A percentile compares a stretch with the other conserved stretches of the same genome.
Conservation (phyloP, 345 rosid genomes). For the Gynandropsis gynandra region DNA sequence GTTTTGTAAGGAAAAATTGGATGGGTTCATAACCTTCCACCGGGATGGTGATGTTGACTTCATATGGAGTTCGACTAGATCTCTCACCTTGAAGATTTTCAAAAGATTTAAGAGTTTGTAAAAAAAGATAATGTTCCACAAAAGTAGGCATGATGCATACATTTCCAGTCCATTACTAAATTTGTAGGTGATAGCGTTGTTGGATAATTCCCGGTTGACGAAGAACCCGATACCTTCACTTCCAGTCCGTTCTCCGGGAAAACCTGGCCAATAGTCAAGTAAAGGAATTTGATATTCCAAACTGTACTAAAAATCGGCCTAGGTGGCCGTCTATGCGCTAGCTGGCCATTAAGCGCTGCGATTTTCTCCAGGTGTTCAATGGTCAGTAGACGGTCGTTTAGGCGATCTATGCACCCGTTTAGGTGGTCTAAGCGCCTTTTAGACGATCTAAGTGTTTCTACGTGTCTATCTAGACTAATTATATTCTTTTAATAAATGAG, state of each 20-base stretch:
- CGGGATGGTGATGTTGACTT: constrained; percentile 69
- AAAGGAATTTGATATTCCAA: too few species aligned
- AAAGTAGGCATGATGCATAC: constrained; percentile 40
- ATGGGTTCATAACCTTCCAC: constrained; percentile 72
- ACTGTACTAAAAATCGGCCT: too few species aligned
- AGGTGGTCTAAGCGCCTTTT: too few species aligned
- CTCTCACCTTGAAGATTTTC: constrained; percentile 49
- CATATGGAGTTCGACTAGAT: constrained; percentile 51
- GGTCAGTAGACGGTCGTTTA: too few species aligned
- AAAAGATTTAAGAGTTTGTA: constrained; percentile 7
- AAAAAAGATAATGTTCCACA: constrained; percentile 8
- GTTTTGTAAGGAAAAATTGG: constrained; percentile 74
- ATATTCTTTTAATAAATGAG: too few species aligned
- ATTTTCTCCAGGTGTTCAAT: too few species aligned
- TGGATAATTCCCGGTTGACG: constrained; percentile 52
- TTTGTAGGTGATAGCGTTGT: constrained; percentile 82
- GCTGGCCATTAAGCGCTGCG: too few species aligned
- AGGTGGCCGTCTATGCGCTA: too few species aligned
- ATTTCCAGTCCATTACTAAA: constrained; percentile 73
- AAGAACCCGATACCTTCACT: constrained; percentile 63
- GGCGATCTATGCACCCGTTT: too few species aligned
- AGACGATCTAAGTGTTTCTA: too few species aligned
- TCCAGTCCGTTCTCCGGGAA: constrained; percentile 64
- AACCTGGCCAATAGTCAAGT: constrained; percentile 34
- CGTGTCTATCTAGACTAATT: too few species aligned